Evolutionary conservation across 1,284 basidiomycete species (phyloP).

Genomic region (Trametes pubescens): DNA sequence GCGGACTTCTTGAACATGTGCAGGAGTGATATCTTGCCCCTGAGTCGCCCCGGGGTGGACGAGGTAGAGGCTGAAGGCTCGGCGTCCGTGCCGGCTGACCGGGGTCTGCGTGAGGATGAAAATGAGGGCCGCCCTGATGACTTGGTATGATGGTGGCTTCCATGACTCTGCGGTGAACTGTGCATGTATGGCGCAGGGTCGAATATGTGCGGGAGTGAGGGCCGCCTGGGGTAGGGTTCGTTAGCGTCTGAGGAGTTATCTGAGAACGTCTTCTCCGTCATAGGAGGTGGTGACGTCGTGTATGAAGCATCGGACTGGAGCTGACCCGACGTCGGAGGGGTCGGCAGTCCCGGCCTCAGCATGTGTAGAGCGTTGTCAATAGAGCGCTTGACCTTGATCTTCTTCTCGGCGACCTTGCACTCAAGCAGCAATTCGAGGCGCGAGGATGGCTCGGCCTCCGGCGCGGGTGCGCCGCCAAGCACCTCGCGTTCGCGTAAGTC

Average conservation of each 20-base stretch:
- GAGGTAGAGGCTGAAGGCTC: conserved; percentile 41
- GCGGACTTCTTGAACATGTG: conserved; percentile 68
- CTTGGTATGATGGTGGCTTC: conserved; percentile 52
- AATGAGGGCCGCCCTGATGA: conserved; percentile 30
- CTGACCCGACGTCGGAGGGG: conserved; percentile 22
- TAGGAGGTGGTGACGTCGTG: conserved; percentile 25
- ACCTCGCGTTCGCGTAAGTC: conserved; percentile 53
- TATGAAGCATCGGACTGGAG: conserved; percentile 31
- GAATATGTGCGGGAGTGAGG: conserved; percentile 49
- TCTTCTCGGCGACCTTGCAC: conserved; percentile 45
- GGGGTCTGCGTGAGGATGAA: conserved; percentile 55
- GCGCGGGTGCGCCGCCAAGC: conserved; percentile 11
- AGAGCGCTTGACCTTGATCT: conserved; percentile 66
- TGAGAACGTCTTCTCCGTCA: conserved; percentile 41
- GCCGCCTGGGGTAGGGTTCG: conserved; percentile 41
- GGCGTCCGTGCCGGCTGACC: conserved; percentile 64
- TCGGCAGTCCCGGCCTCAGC: conserved; percentile 52
- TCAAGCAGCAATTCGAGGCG: conserved; percentile 44
- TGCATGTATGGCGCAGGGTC: conserved; percentile 41
- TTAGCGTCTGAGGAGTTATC: conserved; percentile 10
- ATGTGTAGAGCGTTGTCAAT: conserved; percentile 69
- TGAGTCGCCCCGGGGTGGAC: conserved; percentile 32
- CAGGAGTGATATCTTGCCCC: conserved; percentile 50
- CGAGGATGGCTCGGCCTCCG: conserved; percentile 32
- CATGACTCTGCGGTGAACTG: conserved; percentile 26